Conservation (phyloP, 202 grass and related monocot species). For the Panicum hallii region DNA sequence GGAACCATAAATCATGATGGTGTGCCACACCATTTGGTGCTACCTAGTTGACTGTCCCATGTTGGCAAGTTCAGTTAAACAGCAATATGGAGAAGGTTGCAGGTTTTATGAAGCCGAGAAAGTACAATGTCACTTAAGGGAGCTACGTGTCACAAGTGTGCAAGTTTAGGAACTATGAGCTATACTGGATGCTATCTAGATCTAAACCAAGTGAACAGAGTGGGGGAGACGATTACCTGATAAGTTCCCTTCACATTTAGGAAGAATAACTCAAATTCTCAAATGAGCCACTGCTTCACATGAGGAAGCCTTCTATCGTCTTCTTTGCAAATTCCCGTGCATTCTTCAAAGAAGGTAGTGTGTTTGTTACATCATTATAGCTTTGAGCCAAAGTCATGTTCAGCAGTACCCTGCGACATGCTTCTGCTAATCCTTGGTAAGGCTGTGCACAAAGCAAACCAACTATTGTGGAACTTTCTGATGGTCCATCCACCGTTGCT, state of each 20-base stretch:
- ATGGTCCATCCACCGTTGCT: neutral
- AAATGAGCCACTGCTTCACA: neutral
- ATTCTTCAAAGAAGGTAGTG: slow-evolving; percentile 58
- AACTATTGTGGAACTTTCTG: slow-evolving; percentile 13
- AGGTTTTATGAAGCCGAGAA: neutral
- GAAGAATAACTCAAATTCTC: neutral
- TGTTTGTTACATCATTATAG: slow-evolving; percentile 1
- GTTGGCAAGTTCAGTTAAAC: neutral
- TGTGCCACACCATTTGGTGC: neutral
- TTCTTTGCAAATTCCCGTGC: slow-evolving; percentile 58
- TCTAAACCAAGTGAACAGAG: slow-evolving; percentile 7
- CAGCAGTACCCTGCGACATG: slow-evolving; percentile 53
- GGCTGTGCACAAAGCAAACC: slow-evolving; percentile 27
- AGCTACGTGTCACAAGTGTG: neutral
- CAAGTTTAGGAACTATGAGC: neutral
- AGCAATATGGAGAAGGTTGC: neutral
- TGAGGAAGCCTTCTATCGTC: slow-evolving; percentile 36
- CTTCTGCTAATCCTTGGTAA: slow-evolving; percentile 52
- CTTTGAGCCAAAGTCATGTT: slow-evolving; percentile 46
- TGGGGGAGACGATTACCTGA: slow-evolving; percentile 25
- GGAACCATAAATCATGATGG: neutral
- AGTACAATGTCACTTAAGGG: neutral
- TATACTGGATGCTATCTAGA: neutral
- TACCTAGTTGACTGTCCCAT: neutral
- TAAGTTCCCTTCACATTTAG: slow-evolving; percentile 3